Conservation (phyloP, 805 yeast genomes). For the Saccharomycopsis fermentans region DNA sequence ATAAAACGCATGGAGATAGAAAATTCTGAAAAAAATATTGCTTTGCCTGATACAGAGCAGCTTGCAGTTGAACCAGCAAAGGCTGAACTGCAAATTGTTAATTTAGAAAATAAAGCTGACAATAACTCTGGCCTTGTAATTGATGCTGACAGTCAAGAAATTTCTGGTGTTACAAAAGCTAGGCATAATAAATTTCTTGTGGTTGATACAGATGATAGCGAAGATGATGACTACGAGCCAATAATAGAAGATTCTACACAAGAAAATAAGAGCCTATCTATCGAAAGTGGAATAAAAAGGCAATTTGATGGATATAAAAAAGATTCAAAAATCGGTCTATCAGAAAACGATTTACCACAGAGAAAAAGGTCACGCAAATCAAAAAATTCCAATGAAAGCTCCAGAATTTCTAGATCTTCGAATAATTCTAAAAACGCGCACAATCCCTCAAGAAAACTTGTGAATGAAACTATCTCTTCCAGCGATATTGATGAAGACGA, state of each 20-base stretch:
- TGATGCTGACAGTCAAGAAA: not conserved
- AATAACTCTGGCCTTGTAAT: not conserved
- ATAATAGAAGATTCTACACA: not conserved
- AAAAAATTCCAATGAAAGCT: not conserved
- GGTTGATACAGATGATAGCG: not conserved
- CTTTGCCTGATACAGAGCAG: not conserved
- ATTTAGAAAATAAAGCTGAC: not conserved
- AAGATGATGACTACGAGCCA: not conserved
- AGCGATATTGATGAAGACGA: not conserved
- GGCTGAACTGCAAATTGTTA: not conserved
- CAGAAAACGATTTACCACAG: too few relatives aligned
- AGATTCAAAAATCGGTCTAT: not conserved
- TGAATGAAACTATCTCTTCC: not conserved
- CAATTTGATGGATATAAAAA: not conserved
- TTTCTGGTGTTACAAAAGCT: not conserved
- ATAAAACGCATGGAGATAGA: not conserved
- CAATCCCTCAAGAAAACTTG: not conserved
- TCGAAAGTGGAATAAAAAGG: not conserved
- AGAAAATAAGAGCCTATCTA: not conserved
- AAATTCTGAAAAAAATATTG: not conserved
- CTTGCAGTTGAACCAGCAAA: too few relatives aligned
- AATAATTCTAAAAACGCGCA: not conserved
- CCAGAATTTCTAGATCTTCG: not conserved
- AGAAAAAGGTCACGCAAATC: not conserved
- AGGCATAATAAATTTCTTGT: not conserved